phyloP scores from a whole-genome alignment of 108 stramenopile species.

The Discostella stelligeroides region DNA sequence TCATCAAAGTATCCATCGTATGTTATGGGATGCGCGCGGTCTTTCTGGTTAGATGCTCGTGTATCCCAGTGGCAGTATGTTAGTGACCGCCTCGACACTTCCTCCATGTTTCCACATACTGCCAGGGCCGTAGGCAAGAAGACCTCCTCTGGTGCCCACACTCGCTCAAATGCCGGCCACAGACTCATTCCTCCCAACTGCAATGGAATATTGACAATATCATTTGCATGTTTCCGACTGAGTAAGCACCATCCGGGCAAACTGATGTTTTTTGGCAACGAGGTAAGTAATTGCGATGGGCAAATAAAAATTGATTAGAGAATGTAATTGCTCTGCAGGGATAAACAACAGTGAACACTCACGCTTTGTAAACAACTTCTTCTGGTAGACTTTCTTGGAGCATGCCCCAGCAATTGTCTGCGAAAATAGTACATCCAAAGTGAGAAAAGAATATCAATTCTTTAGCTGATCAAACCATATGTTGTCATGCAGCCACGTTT shows the following conservation, averaged over 20 bases:
- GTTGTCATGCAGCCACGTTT: too few species aligned
- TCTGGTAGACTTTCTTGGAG: conserved; percentile 40
- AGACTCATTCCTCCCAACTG: conserved; percentile 49
- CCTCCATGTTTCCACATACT: conserved; percentile 44
- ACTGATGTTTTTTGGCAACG: conserved; percentile 8
- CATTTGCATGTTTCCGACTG: conserved; percentile 52
- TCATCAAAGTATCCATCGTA: conserved; percentile 55
- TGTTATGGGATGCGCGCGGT: conserved; percentile 56
- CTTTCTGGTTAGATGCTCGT: conserved; percentile 44
- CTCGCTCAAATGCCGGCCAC: conserved; percentile 59
- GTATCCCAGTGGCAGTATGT: conserved; percentile 58
- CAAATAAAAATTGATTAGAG: neutral
- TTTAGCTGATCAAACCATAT: too few species aligned
- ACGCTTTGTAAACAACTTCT: conserved; percentile 52
- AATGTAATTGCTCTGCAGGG: neutral
- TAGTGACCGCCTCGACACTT: conserved; percentile 28
- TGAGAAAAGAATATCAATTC: too few species aligned
- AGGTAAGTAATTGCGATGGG: too few species aligned
- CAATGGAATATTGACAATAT: conserved; percentile 46
- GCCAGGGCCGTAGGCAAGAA: conserved; percentile 55
- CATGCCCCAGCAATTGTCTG: conserved; percentile 50
- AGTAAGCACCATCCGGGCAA: conserved; percentile 63
- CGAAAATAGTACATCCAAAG: neutral
- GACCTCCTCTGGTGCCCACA: conserved; percentile 69
- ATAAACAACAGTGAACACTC: conserved; percentile 1